phyloP scores from a whole-genome alignment of 2,329 filamentous ascomycete species.

The Arachnopeziza araneosa region DNA sequence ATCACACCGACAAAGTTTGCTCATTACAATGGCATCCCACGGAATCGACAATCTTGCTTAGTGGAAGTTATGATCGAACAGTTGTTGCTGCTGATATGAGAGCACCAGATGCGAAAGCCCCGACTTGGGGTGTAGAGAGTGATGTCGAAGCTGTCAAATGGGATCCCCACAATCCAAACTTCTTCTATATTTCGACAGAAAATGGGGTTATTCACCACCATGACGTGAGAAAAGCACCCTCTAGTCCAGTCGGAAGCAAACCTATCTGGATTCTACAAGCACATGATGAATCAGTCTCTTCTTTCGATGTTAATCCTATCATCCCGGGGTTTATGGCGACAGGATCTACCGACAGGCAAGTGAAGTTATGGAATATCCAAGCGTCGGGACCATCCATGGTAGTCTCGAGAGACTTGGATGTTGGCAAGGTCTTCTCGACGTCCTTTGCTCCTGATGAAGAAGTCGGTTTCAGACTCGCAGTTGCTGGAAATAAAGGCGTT shows the following conservation, averaged over 20 bases:
- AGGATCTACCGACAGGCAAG: conserved; percentile 87
- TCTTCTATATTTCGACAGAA: conserved; percentile 93
- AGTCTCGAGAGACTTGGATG: conserved; percentile 82
- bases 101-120: conserved; percentile 73
- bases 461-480: conserved; percentile 85
- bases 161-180: conserved; percentile 90
- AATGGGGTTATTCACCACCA: conserved; percentile 88
- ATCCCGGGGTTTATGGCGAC: conserved; percentile 93
- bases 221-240: conserved; percentile 72
- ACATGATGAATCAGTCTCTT: conserved; percentile 85
- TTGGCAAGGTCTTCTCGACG: conserved; percentile 91
- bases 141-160: conserved; percentile 91
- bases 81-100: conserved; percentile 96
- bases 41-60: conserved; percentile 83
- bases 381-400: conserved; percentile 81
- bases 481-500: conserved; percentile 88
- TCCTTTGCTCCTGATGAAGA: conserved; percentile 85
- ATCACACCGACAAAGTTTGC: conserved; percentile 98
- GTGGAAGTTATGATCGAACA: conserved; percentile 91
- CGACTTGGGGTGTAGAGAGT: conserved; percentile 89
- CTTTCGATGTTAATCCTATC: conserved; percentile 84
- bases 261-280: conserved; percentile 93
- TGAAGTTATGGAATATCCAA: conserved; percentile 94
- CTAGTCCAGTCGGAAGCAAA: conserved; percentile 69
- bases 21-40: conserved; percentile 87